Percentiles rank a stretch among this genome's conserved stretches.
Evolutionary conservation across 257 asterid genomes (phyloP).

Genomic region (Solanum paucissectum): DNA sequence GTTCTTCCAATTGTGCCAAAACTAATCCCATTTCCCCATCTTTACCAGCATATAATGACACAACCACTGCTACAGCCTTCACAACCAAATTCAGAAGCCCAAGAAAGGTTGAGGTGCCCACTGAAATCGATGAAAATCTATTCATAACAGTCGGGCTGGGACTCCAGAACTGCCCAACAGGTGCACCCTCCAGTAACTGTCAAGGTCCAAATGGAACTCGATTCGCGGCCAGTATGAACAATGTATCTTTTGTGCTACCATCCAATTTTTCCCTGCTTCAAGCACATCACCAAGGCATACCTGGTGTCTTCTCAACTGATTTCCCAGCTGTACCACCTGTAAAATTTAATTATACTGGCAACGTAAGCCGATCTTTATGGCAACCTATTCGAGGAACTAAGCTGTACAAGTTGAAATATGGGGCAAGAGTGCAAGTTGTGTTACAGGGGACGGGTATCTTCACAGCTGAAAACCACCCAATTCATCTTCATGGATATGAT

Average conservation of each 20-base stretch:
- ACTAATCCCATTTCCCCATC: conserved; percentile 32
- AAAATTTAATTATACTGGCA: conserved; percentile 68
- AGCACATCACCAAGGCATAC: conserved; percentile 59
- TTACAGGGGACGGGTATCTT: conserved; percentile 76
- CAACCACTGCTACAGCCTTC: conserved; percentile 64
- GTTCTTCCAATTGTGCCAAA: conserved; percentile 28
- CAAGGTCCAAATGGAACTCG: conserved; percentile 92
- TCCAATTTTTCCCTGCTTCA: conserved; percentile 61
- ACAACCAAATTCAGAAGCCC: conserved; percentile 56
- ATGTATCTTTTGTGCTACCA: conserved; percentile 71
- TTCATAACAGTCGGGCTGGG: conserved; percentile 70
- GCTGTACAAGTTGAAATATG: conserved; percentile 53
- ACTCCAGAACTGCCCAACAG: conserved; percentile 45
- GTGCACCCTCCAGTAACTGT: conserved; percentile 34
- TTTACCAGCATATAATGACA: conserved; percentile 70
- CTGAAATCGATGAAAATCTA: conserved; percentile 51
- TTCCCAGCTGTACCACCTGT: conserved; percentile 60
- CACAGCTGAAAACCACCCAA: conserved; percentile 78
- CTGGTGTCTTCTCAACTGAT: conserved; percentile 69
- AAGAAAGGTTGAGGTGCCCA: conserved; percentile 37
- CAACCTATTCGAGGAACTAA: conserved; percentile 57
- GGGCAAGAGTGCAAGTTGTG: conserved; percentile 67
- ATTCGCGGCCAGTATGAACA: conserved; percentile 86
- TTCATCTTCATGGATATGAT: conserved; percentile 83
- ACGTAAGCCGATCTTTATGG: conserved; percentile 67